Evolutionary conservation across 306 rosid species (phyloP).

Genomic region (Lablab purpureus): DNA sequence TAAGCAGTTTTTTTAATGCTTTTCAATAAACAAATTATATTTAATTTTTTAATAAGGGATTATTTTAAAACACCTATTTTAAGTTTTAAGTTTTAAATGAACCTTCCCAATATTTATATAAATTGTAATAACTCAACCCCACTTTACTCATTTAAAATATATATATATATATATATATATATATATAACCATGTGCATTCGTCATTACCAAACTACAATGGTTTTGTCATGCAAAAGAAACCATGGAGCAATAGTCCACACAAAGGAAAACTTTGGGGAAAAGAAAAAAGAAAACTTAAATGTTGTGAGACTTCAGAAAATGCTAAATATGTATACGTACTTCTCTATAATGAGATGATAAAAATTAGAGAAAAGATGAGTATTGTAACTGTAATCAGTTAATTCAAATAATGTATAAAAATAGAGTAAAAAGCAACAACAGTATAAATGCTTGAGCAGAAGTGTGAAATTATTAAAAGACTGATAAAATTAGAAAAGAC

Average conservation of each 20-base stretch:
- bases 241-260: not conserved
- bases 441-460: not conserved
- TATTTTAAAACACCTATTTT: no score
- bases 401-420: not conserved
- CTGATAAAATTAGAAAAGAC: not conserved
- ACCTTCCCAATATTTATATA: no score
- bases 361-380: not conserved
- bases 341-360: not conserved
- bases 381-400: not conserved
- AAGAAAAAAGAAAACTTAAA: not conserved
- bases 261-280: not conserved
- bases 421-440: not conserved
- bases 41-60: no score
- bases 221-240: constrained; percentile 2
- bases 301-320: not conserved
- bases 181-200: no score
- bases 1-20: no score
- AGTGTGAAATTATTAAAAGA: not conserved
- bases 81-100: no score
- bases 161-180: no score
- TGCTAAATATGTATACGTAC: not conserved
- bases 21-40: no score
- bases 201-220: not conserved
- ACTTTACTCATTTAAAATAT: no score
- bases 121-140: no score